Percentiles rank a stretch among this genome's conserved stretches.
Conservation (phyloP, 176 grass and related monocot genomes). For the maize (Zea mays) region DNA sequence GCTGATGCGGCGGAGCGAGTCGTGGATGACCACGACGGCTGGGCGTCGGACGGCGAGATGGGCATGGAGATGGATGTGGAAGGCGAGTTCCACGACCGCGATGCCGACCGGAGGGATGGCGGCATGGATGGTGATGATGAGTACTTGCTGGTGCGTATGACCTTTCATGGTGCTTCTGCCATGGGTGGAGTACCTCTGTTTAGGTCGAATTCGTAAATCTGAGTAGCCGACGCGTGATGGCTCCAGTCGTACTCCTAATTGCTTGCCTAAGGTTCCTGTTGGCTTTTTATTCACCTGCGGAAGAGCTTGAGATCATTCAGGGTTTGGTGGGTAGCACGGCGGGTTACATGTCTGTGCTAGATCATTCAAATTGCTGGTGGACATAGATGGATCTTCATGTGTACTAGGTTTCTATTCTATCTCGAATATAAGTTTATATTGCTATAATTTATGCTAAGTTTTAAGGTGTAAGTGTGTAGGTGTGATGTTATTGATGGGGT, state of each 20-base stretch:
- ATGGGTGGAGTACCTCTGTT: neutral
- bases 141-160: slow-evolving; percentile 47
- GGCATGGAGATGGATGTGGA: slow-evolving; percentile 39
- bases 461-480: neutral
- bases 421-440: neutral
- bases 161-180: neutral
- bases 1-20: slow-evolving; percentile 1
- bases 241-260: neutral
- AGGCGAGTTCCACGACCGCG: slow-evolving; percentile 16
- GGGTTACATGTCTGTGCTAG: neutral
- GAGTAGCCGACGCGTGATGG: neutral
- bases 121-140: slow-evolving; percentile 38
- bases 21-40: slow-evolving; percentile 20
- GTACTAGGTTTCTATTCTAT: slow-evolving; percentile 3
- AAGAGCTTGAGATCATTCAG: neutral
- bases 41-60: slow-evolving; percentile 50
- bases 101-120: slow-evolving; percentile 11
- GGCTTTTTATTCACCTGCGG: neutral
- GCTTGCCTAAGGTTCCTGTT: neutral
- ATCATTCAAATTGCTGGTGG: neutral
- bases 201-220: slow-evolving; percentile 18
- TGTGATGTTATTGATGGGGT: neutral
- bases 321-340: slow-evolving; percentile 3
- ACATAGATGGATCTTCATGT: neutral
- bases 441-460: slow-evolving; percentile 25